Percentiles rank a stretch among this genome's conserved stretches.
These are phyloP conservation scores for Saitoella complicata DNA, from an alignment of 805 yeast species.

Conservation along the genomic window DNA sequence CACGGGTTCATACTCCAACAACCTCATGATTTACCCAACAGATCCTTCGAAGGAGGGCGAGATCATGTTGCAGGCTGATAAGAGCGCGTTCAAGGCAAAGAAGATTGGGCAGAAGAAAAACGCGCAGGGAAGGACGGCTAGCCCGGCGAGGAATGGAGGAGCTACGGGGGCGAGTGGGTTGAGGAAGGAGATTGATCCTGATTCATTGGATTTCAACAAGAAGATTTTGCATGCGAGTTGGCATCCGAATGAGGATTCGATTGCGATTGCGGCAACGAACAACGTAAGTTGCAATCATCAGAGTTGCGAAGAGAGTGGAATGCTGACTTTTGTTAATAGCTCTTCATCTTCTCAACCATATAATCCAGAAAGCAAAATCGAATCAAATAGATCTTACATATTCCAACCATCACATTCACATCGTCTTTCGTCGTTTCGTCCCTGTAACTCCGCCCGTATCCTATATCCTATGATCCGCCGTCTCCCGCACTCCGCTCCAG, in stretches of 20 bases:
- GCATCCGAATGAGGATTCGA: conserved; percentile 95
- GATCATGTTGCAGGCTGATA: conserved; percentile 90
- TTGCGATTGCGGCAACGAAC: conserved; percentile 97
- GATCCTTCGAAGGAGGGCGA: conserved; percentile 31
- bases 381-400: no score
- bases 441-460: no score
- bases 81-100: conserved; percentile 81
- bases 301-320: background rate
- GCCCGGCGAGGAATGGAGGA: conserved; percentile 10
- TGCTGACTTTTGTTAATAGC: background rate
- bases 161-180: conserved; percentile 26
- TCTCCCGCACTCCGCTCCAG: no score
- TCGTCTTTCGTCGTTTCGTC: no score
- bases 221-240: conserved; percentile 89
- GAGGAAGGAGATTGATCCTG: conserved; percentile 50
- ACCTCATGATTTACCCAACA: conserved; percentile 83
- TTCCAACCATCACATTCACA: no score
- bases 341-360: background rate
- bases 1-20: conserved; percentile 96
- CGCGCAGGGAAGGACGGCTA: conserved; percentile 13
- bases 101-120: conserved; percentile 24
- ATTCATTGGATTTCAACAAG: conserved; percentile 82
- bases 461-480: no score
- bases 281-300: conserved; percentile 30
- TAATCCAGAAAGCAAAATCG: no score